phyloP scores from a whole-genome alignment of 148 eudicot genomes.

The Rhododendron ferrugineum region DNA sequence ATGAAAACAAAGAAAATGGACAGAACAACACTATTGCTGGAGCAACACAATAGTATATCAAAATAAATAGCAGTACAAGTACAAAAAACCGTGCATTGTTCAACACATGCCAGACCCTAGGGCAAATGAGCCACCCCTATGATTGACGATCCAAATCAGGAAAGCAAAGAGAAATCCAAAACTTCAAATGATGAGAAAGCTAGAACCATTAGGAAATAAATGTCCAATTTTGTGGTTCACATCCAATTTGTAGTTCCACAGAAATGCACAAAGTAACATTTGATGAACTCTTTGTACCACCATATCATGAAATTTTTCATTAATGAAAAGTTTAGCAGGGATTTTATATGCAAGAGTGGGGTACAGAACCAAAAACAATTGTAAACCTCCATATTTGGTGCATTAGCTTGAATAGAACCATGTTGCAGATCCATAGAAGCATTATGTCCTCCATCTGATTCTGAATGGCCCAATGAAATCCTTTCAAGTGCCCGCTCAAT shows the following conservation, averaged over 20 bases:
- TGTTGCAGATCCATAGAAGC: conserved; percentile 51
- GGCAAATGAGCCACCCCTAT: not conserved
- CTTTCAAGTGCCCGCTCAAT: conserved; percentile 73
- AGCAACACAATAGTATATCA: too few species aligned
- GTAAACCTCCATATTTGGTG: conserved; percentile 52
- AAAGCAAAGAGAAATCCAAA: not conserved
- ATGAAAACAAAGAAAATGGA: not conserved
- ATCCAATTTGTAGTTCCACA: not conserved
- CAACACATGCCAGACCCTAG: not conserved
- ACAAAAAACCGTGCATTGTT: not conserved
- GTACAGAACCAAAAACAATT: not conserved
- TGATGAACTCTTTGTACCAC: not conserved
- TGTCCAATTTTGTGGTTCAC: not conserved
- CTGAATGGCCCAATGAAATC: conserved; percentile 41
- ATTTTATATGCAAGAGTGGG: not conserved
- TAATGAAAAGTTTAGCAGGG: not conserved
- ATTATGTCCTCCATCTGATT: conserved; percentile 58
- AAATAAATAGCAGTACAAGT: not conserved
- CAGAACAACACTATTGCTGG: not conserved
- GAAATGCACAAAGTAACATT: not conserved
- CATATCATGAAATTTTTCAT: not conserved
- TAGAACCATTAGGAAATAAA: not conserved
- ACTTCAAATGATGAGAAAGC: not conserved
- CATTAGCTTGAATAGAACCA: conserved; percentile 32
- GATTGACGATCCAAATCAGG: not conserved